Evolutionary conservation across 257 asterid species (phyloP).

Genomic region (Cruciata laevipes): DNA sequence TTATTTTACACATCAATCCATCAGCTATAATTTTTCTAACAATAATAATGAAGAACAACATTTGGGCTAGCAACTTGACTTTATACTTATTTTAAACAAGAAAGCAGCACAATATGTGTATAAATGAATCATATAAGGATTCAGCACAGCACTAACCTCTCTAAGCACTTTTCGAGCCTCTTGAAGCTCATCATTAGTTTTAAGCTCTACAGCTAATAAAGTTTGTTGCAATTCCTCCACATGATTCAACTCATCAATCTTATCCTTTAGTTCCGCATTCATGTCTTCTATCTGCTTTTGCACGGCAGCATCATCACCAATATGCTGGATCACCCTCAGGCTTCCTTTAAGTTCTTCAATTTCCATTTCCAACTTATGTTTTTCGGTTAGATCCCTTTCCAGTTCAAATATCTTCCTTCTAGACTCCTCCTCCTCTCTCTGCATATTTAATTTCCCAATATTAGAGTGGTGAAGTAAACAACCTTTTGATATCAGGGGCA

Average conservation of each 20-base stretch:
- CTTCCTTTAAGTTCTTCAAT: conserved; percentile 35
- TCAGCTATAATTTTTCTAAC: not conserved
- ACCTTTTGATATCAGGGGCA: not conserved
- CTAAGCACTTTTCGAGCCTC: conserved; percentile 27
- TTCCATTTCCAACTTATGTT: conserved; percentile 28
- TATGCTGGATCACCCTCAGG: conserved; percentile 37
- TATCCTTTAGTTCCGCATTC: conserved; percentile 26
- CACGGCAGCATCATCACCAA: conserved; percentile 40
- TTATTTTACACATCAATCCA: not conserved
- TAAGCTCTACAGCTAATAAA: conserved; percentile 27
- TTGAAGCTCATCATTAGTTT: conserved; percentile 34
- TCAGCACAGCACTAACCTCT: conserved; percentile 11
- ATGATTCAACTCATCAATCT: conserved; percentile 31
- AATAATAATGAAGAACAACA: not conserved
- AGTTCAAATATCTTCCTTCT: conserved; percentile 47
- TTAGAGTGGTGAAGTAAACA: not conserved
- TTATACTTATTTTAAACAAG: not conserved
- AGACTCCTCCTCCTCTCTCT: conserved; percentile 58
- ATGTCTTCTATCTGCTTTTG: conserved; percentile 32
- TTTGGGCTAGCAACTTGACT: not conserved
- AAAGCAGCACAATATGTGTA: not conserved
- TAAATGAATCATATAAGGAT: not conserved
- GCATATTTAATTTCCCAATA: conserved; percentile 23
- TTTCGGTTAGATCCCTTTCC: conserved; percentile 31
- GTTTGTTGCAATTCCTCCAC: conserved; percentile 21